Percentiles rank a stretch among this genome's conserved stretches.
These are phyloP conservation scores for Oenanthe javanica DNA, from an alignment of 140 eudicot species.

Conservation along the genomic window DNA sequence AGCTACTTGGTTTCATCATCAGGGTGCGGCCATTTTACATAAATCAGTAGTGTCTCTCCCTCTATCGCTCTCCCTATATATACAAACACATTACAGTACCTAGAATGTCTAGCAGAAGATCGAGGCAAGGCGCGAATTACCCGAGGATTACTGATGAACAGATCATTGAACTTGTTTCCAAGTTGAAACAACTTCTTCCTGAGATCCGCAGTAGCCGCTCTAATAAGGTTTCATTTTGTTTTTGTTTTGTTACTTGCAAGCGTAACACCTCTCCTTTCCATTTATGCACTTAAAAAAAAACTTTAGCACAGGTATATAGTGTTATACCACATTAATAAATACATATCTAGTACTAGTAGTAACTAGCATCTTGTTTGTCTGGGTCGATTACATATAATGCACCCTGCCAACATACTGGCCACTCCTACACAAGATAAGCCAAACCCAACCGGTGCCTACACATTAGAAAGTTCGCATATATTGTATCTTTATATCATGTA, in stretches of 20 bases:
- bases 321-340: neutral
- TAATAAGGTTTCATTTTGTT: conserved; percentile 29
- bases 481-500: neutral
- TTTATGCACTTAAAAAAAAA: neutral
- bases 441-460: neutral
- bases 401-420: neutral
- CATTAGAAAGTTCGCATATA: neutral
- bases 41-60: neutral
- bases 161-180: conserved; percentile 52
- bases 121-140: conserved; percentile 15
- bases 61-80: neutral
- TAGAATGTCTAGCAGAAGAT: conserved; percentile 33
- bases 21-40: neutral
- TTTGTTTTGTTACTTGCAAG: neutral
- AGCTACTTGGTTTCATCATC: neutral
- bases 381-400: neutral
- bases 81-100: neutral
- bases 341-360: conserved; percentile 1
- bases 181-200: conserved; percentile 60
- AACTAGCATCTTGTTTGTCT: neutral
- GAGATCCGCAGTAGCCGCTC: conserved; percentile 60
- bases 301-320: neutral
- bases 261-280: neutral
- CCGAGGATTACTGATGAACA: conserved; percentile 57
- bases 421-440: neutral